These are phyloP conservation scores for Geotrichum aggregatum DNA, from an alignment of 1,139 yeast species.

Conservation along the genomic window DNA sequence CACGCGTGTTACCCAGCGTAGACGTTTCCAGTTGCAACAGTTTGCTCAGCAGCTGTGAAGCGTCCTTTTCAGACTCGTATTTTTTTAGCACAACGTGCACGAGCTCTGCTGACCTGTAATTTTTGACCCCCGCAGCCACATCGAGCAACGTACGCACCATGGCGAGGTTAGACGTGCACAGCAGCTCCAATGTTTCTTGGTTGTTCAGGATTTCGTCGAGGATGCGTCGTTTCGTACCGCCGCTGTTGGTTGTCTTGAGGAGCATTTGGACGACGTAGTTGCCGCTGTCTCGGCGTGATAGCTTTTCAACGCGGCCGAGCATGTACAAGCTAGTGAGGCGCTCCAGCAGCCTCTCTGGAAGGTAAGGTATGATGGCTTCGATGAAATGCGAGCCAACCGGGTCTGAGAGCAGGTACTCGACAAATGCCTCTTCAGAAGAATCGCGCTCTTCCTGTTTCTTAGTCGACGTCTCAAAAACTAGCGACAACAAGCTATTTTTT, in stretches of 20 bases:
- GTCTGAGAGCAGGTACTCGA: slow-evolving; percentile 79
- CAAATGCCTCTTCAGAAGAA: slow-evolving; percentile 69
- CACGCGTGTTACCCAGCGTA: slow-evolving; percentile 74
- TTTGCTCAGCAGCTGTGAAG: slow-evolving; percentile 56
- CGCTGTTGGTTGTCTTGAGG: slow-evolving; percentile 51
- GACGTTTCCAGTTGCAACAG: slow-evolving; percentile 61
- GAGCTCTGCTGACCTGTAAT: slow-evolving; percentile 63
- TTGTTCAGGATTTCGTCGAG: slow-evolving; percentile 61
- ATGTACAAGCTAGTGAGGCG: slow-evolving; percentile 69
- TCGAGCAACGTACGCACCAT: slow-evolving; percentile 44
- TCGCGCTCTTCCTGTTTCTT: slow-evolving; percentile 39
- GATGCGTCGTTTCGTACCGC: slow-evolving; percentile 53
- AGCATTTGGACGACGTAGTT: slow-evolving; percentile 73
- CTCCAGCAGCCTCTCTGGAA: slow-evolving; percentile 64
- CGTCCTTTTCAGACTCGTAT: slow-evolving; percentile 45
- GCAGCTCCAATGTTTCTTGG: slow-evolving; percentile 37
- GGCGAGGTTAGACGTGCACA: slow-evolving; percentile 53
- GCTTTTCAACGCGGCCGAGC: slow-evolving; percentile 63
- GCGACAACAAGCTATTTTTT: slow-evolving; percentile 60
- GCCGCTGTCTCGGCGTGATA: slow-evolving; percentile 79
- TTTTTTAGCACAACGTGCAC: slow-evolving; percentile 56
- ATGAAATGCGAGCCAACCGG: slow-evolving; percentile 89
- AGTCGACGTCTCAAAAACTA: slow-evolving; percentile 14
- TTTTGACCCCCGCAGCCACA: slow-evolving; percentile 39
- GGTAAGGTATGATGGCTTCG: slow-evolving; percentile 63